These are phyloP conservation scores for Balakata baccata DNA, from an alignment of 345 rosid species.

Conservation along the genomic window DNA sequence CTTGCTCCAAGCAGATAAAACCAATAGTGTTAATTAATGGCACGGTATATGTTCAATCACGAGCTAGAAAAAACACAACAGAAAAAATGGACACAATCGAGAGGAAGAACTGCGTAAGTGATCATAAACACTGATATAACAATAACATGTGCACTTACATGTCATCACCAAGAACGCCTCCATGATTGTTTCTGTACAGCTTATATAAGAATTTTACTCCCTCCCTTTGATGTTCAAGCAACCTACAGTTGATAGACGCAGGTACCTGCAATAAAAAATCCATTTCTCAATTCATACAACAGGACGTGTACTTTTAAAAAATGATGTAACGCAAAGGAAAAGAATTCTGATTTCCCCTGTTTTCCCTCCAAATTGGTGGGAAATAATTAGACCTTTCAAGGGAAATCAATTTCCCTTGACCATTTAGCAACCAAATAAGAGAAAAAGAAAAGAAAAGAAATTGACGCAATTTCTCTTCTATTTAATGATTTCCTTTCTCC, in stretches of 20 bases:
- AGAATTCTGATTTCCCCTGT: too few species aligned
- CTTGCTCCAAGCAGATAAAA: too few species aligned
- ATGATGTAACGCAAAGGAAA: too few species aligned
- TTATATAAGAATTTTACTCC: slow-evolving; percentile 74
- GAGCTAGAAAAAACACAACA: background rate
- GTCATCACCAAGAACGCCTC: slow-evolving; percentile 96
- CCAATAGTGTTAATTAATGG: background rate
- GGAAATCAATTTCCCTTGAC: too few species aligned
- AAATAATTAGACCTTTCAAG: too few species aligned
- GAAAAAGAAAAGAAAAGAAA: too few species aligned
- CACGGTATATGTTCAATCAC: background rate
- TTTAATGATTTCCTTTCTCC: too few species aligned
- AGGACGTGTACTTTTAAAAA: background rate
- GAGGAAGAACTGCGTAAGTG: background rate
- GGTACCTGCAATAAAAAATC: slow-evolving; percentile 53
- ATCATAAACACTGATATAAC: background rate
- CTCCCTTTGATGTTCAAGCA: slow-evolving; percentile 85
- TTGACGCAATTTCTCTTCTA: too few species aligned
- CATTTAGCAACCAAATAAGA: too few species aligned
- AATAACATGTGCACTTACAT: slow-evolving; percentile 51
- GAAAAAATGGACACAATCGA: background rate
- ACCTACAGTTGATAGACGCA: slow-evolving; percentile 76
- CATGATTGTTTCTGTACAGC: slow-evolving; percentile 71
- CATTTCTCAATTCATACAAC: background rate
- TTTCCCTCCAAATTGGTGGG: too few species aligned